A percentile compares a stretch with the other conserved stretches of the same genome.
phyloP scores from a whole-genome alignment of 2,329 filamentous ascomycete genomes.

The Aschersonia sp. region DNA sequence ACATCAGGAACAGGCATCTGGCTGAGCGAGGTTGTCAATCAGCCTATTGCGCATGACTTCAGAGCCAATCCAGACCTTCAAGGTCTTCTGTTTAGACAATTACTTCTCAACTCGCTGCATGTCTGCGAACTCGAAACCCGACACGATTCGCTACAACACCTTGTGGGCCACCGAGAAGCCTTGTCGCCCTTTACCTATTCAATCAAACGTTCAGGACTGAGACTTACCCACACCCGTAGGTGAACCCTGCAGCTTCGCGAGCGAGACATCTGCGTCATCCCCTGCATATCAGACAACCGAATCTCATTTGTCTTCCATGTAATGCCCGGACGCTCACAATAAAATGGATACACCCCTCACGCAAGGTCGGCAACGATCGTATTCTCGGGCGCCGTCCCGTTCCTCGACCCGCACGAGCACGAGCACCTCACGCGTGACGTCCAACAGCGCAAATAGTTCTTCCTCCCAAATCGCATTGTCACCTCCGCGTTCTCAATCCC shows the following conservation, averaged over 20 bases:
- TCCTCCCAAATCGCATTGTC: conserved; percentile 23
- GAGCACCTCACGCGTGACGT: conserved; percentile 23
- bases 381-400: conserved; percentile 29
- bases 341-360: conserved; percentile 15
- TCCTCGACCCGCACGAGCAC: conserved; percentile 29
- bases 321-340: no score
- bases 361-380: conserved; percentile 12
- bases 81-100: no score
- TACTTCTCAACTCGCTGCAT: no score
- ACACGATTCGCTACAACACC: no score
- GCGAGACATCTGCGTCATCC: background rate
- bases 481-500: conserved; percentile 18
- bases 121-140: no score
- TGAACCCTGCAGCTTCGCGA: background rate
- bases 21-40: no score
- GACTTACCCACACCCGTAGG: background rate
- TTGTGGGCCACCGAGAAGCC: no score
- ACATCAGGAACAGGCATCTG: no score
- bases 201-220: background rate
- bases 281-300: background rate
- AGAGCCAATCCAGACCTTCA: no score
- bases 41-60: no score
- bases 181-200: no score
- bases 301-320: background rate
- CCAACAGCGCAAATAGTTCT: conserved; percentile 27